Base-by-base conservation (phyloP, 441 rosid species). In the Raphanus hybrid region DNA sequence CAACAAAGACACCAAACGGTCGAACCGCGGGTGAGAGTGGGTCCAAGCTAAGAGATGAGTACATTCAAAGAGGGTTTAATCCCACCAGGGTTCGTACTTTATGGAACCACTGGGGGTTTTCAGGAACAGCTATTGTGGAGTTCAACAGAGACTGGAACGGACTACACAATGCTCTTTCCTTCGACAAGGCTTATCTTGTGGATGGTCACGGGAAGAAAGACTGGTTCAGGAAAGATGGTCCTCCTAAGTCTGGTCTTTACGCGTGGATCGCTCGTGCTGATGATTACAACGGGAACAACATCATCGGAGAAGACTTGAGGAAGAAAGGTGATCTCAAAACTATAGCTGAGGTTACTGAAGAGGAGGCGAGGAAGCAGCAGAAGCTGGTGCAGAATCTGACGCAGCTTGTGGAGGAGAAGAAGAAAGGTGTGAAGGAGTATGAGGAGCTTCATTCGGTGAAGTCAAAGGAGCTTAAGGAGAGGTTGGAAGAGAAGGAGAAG, bases 181-280 rank as follows among this genome's bases (percentile, higher is more conserved):
- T 93, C 61, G 99, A 96, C 79, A 92, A 86, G 82, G 92, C 92
- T 65, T 93, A 87, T 66, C 90, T 87, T 78, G 89, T 87, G 43
- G 96, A 93, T 70, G 87, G 79, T 77, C 93, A 86, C 74, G 97
- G 98, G 48, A 90, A 84, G 76, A 89, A 76, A 64, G 92, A 90
- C 20, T 96, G 97, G 95, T 48, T 75, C 70, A 82, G 82, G 54
- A 81, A 48, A 32, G 80, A 77, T 23, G 82, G 69, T 43, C 82
- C 63, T 48, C 82, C 65, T 37, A 89, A 90, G 64, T 71, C 72
- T 3, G 92, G 96, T 35, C 86, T 90, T 58, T 91, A 89, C 80
- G 94, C 86, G n/a, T 93, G 99, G 98, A 84, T 96, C 75, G 99
- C 99, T 14, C 93, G 94, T 37, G 88, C 92, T 48, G 91, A 89